Evolutionary conservation across 1,284 basidiomycete genomes (phyloP).

Genomic region (Porodaedalea pini): DNA sequence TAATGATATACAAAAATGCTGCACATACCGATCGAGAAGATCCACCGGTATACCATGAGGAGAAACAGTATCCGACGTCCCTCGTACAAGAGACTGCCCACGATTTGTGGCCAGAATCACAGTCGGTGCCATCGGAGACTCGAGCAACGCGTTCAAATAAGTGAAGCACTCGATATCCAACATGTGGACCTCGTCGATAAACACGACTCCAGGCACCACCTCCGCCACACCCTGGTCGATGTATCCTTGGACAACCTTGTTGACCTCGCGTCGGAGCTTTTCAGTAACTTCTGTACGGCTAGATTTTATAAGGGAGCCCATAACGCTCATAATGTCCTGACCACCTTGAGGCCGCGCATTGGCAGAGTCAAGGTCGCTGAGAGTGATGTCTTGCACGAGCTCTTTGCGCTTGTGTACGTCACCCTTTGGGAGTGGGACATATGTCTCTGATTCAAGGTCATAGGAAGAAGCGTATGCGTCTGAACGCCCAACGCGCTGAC

Average conservation of each 20-base stretch:
- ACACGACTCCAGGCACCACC: slow-evolving; percentile 95
- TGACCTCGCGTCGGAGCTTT: slow-evolving; percentile 92
- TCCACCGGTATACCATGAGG: slow-evolving; percentile 96
- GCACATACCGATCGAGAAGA: slow-evolving; percentile 77
- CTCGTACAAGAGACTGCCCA: slow-evolving; percentile 87
- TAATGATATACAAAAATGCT: slow-evolving; percentile 14
- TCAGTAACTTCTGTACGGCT: slow-evolving; percentile 96
- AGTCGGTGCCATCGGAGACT: slow-evolving; percentile 95
- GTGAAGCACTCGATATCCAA: slow-evolving; percentile 99
- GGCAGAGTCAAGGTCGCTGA: slow-evolving; percentile 95
- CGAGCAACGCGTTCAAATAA: slow-evolving; percentile 93
- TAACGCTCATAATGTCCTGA: slow-evolving; percentile 98
- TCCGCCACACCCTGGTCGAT: slow-evolving; percentile 98
- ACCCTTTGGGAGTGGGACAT: slow-evolving; percentile 96
- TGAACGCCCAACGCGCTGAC: slow-evolving; percentile 88
- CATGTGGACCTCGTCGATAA: slow-evolving; percentile 99
- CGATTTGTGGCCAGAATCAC: slow-evolving; percentile 97
- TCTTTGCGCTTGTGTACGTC: slow-evolving; percentile 98
- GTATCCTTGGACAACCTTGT: slow-evolving; percentile 96
- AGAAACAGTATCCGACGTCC: slow-evolving; percentile 88
- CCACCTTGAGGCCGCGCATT: slow-evolving; percentile 94
- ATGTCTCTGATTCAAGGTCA: slow-evolving; percentile 97
- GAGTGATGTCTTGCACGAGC: slow-evolving; percentile 94
- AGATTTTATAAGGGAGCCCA: slow-evolving; percentile 94
- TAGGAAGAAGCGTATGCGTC: slow-evolving; percentile 99